Conservation (phyloP, 1,284 basidiomycete species). For the Peniophora sp. region DNA sequence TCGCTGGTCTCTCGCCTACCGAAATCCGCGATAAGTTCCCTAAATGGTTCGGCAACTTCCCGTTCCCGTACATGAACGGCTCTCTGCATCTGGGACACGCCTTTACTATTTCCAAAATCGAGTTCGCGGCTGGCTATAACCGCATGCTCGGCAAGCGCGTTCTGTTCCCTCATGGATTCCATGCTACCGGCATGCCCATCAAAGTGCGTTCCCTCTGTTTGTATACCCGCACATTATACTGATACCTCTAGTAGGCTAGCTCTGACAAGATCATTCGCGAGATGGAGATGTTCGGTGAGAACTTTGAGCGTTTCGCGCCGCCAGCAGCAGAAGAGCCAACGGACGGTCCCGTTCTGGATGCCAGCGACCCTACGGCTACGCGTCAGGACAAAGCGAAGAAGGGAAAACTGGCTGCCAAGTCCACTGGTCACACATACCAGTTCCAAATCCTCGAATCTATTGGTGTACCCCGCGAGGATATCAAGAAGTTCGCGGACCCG, state of each 20-base stretch:
- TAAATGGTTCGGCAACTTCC: constrained; percentile 97
- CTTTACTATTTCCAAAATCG: constrained; percentile 98
- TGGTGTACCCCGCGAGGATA: constrained; percentile 81
- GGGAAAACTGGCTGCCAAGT: constrained; percentile 91
- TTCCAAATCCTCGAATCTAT: constrained; percentile 99
- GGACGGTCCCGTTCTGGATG: constrained; percentile 18
- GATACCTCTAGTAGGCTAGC: constrained; percentile 53
- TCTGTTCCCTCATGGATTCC: constrained; percentile 93
- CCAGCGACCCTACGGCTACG: constrained; percentile 24
- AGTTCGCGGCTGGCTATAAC: constrained; percentile 95
- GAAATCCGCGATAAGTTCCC: constrained; percentile 71
- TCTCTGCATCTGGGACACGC: constrained; percentile 96
- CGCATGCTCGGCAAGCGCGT: constrained; percentile 93
- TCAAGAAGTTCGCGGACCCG: constrained; percentile 95
- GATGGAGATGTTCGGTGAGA: constrained; percentile 90
- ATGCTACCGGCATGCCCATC: constrained; percentile 98
- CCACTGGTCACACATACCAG: constrained; percentile 92
- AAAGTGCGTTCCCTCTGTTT: constrained; percentile 60
- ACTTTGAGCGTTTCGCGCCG: constrained; percentile 73
- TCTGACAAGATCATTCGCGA: constrained; percentile 97
- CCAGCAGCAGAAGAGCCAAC: constrained; percentile 38
- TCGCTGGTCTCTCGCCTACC: constrained; percentile 53
- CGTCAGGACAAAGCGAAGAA: constrained; percentile 83
- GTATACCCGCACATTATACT: neutral
- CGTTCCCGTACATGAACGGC: constrained; percentile 98